Evolutionary conservation across 768 basidiomycete species (phyloP), one percentile per base, ranked within the genome.

Genomic region (Erythrobasidium yunnanense): DNA sequence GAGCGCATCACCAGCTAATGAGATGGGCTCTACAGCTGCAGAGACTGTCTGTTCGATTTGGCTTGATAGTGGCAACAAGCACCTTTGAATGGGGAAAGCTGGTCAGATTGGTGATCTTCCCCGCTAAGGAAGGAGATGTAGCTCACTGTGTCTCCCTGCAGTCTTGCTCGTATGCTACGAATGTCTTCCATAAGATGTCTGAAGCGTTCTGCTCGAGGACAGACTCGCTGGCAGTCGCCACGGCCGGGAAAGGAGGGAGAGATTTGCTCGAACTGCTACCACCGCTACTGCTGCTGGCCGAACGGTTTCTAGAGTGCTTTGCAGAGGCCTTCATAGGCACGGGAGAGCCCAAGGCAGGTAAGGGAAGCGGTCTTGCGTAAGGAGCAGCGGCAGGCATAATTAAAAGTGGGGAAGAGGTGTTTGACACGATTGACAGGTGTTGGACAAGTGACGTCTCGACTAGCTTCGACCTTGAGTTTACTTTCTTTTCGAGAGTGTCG

Each of bases 171-270:
- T 34, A 63, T 4, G 60, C 60, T 15, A 63, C 60, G 34, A 63
- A 63, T 13, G 60, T 63, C 60, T 63, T 63, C 60, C 60, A 63
- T 22, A 63, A 23, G 45, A 63, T 51, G 15, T 63, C 60, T 25
- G 30, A 63, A 18, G 46, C 29, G 60, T 63, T 51, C 47, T 63
- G 60, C 32, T 63, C 60, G 33, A 63, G 60, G 20, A 63, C 47
- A 22, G 20, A 25, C 20, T 63, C 60, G 23, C 32, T 2, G 7
- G 60, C 42, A 51, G 60, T 38, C 23, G 49, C 30, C 46, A 63
- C 30, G 22, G 49, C 38, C 42, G 60, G 60, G 17, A 63, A 63
- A 17, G 60, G 47, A 23, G 60, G 42, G 22, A 63, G 13, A 25
- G 11, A 7, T 8, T 29, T 25, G 5, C 27, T n/a, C 30, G 46